These are phyloP conservation scores for Mucor circinelloides DNA, from an alignment of 371 early-diverging fungal species.

Conservation along the genomic window DNA sequence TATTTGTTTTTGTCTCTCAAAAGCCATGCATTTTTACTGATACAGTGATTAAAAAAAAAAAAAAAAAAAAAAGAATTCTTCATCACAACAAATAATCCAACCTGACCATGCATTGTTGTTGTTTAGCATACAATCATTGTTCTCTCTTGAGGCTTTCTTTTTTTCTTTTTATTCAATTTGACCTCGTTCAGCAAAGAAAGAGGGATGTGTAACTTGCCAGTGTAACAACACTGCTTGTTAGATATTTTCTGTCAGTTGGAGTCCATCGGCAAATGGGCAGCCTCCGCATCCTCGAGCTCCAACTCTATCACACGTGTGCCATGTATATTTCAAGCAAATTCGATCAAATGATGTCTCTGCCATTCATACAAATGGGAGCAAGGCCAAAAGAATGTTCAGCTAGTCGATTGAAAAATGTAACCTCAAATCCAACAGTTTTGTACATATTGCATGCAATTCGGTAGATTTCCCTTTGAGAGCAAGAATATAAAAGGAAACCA, in stretches of 20 bases:
- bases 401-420: slow-evolving; percentile 4
- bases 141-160: background rate
- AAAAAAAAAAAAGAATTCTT: background rate
- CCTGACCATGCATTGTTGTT: background rate
- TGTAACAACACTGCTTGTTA: background rate
- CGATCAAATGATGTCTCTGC: background rate
- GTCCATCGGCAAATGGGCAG: background rate
- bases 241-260: background rate
- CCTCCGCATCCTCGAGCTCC: background rate
- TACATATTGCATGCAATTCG: slow-evolving; percentile 1
- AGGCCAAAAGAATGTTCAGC: background rate
- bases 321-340: background rate
- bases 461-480: background rate
- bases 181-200: background rate
- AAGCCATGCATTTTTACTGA: background rate
- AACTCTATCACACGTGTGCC: background rate
- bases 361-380: background rate
- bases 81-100: background rate
- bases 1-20: background rate
- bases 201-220: background rate
- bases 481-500: background rate
- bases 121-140: slow-evolving; percentile 2
- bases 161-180: background rate
- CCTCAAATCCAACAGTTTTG: background rate
- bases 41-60: no score